Evolutionary conservation across 106 monocot genomes (phyloP).

Genomic region (Platanthera guangdongensis): DNA sequence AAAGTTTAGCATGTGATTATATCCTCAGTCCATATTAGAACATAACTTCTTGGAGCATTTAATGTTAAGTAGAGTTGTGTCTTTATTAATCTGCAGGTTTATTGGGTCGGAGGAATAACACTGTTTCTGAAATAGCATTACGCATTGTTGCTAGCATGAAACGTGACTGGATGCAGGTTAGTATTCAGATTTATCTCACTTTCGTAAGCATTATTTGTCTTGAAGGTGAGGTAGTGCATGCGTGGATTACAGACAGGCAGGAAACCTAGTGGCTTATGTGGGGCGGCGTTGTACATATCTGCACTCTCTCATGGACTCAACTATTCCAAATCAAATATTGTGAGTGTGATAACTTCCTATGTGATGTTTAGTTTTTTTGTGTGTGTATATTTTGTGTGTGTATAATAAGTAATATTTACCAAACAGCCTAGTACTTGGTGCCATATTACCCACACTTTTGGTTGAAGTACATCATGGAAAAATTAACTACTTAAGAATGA

Average conservation of each 20-base stretch:
- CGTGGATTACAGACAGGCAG: constrained; percentile 68
- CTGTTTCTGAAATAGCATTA: constrained; percentile 63
- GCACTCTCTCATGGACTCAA: constrained; percentile 80
- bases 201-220: background rate
- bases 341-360: constrained; percentile 24
- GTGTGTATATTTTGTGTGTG: background rate
- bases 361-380: background rate
- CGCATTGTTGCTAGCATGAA: constrained; percentile 92
- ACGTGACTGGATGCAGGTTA: constrained; percentile 95
- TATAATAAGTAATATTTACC: too few species aligned
- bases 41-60: background rate
- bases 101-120: constrained; percentile 43
- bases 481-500: background rate
- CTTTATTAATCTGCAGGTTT: constrained; percentile 37
- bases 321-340: constrained; percentile 84
- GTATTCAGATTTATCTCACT: constrained; percentile 1
- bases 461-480: background rate
- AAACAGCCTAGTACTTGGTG: background rate
- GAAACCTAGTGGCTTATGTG: constrained; percentile 95
- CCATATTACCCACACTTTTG: background rate
- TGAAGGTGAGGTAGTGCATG: background rate
- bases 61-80: background rate
- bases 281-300: constrained; percentile 90
- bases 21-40: background rate
- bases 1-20: background rate